Base-by-base conservation (phyloP, 352 stramenopile genomes). In the Peronospora destructor region DNA sequence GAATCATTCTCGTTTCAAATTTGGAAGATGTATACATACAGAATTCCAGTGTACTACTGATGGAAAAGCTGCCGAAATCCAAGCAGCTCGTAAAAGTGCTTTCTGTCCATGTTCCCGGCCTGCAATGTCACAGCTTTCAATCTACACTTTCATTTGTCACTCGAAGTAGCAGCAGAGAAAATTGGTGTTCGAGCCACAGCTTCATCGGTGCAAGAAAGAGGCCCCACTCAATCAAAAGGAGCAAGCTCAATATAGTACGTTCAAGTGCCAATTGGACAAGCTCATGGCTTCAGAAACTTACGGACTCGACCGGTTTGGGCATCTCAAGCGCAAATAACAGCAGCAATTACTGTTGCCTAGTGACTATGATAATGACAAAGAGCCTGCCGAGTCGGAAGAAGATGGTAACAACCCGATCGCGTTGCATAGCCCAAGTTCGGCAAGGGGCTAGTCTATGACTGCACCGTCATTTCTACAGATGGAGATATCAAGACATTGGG, bases 271-370 rank as follows among this genome's bases (percentile, higher is more conserved):
- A 54, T 56, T 87, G 26, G 64, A 80, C 45, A 80, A 66, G 51
- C 69, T 87, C 44, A 68, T 87, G 71, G 61, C 69, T 12, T 73
- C 73, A 1, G 66, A 84, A 54, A 85, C 76, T 12, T 87, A 85
- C 46, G 73, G 76, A 7, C 77, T 88, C 6, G 72, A 88, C 38
- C 65, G 70, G 6, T 85, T 74, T 11, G 76, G 74, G 4, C 63
- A 68, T 29, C 57, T 85, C 36, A 30, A 25, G 11, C 45, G 46
- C 11, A 34, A 61, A 8, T 38, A 66, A 26, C 48, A 61, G 13
- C 41, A 66, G 28, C 68, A 76, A 28, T 47, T 64, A 17, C 57
- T 82, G 12, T 17, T 64, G 38, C 17, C 34, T 25, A 58, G 40
- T 21, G 51, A 61, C 28, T 53, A 71, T 16, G 58, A 66, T 42